phyloP scores from a whole-genome alignment of 208 protist genomes.

The Tritrichomonas musculus region DNA sequence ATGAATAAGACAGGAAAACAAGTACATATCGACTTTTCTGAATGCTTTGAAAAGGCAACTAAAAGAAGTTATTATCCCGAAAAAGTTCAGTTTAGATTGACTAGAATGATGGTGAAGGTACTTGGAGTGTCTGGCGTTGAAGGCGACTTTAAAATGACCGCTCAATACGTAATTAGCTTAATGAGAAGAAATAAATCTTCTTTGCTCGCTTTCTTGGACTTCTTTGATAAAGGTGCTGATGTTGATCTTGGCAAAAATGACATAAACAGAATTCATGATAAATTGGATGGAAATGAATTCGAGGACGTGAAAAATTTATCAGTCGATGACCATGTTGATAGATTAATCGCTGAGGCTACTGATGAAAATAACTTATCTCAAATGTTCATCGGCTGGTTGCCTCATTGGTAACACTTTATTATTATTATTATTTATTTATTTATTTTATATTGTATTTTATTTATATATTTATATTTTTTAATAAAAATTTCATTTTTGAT shows the following conservation, averaged over 20 bases:
- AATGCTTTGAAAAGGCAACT: slow-evolving; percentile 42
- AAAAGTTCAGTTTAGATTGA: neutral
- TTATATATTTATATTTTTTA: neutral
- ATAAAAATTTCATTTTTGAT: neutral
- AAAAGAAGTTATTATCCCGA: slow-evolving; percentile 16
- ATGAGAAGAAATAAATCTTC: slow-evolving; percentile 40
- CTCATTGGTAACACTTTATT: neutral
- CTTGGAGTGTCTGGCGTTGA: neutral
- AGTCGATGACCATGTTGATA: neutral
- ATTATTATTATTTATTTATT: neutral
- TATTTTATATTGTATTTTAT: neutral
- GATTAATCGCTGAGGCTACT: neutral
- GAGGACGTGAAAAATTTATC: neutral
- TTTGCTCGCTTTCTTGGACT: slow-evolving; percentile 42
- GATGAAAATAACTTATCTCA: neutral
- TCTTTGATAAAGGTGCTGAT: slow-evolving; percentile 34
- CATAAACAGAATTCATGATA: neutral
- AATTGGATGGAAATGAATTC: neutral
- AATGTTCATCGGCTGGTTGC: neutral
- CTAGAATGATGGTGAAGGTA: neutral
- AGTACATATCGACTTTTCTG: neutral
- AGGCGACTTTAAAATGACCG: neutral
- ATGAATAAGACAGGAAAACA: neutral
- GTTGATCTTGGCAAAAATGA: neutral
- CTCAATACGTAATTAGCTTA: slow-evolving; percentile 36